A percentile compares a stretch with the other conserved stretches of the same genome.
phyloP scores from a whole-genome alignment of 257 asterid species.

The Penstemon barbatus region DNA sequence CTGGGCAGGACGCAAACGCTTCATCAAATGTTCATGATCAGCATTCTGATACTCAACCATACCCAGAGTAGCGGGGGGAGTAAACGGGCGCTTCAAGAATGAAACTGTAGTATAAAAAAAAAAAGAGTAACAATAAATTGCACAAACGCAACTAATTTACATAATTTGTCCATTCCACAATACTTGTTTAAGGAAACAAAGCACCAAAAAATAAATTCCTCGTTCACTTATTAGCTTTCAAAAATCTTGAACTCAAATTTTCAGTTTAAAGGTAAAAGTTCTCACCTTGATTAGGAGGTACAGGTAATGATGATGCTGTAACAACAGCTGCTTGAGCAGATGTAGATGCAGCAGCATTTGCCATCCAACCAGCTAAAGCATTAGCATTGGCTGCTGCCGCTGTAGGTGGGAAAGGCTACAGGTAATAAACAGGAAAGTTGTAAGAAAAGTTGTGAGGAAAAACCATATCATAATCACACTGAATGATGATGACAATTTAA shows the following conservation, averaged over 20 bases:
- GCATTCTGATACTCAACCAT: constrained; percentile 81
- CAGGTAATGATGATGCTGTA: constrained; percentile 86
- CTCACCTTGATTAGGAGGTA: constrained; percentile 83
- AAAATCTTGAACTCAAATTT: constrained; percentile 21
- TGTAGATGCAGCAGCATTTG: constrained; percentile 89
- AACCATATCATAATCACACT: background rate
- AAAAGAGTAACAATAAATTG: constrained; percentile 4
- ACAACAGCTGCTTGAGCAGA: constrained; percentile 98
- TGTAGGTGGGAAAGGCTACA: constrained; percentile 90
- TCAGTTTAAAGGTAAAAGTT: constrained; percentile 10
- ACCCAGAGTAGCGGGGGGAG: constrained; percentile 92
- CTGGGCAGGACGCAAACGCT: constrained; percentile 86
- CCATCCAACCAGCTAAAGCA: constrained; percentile 99
- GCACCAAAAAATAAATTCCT: background rate
- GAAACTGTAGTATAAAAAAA: constrained; percentile 50
- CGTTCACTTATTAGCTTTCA: constrained; percentile 6
- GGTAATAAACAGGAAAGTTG: constrained; percentile 23
- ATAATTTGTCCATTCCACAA: background rate
- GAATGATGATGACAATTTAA: constrained; percentile 17
- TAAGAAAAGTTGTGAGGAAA: constrained; percentile 1
- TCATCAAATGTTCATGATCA: constrained; percentile 90
- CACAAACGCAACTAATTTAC: constrained; percentile 14
- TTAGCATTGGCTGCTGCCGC: constrained; percentile 82
- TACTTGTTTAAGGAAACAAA: background rate
- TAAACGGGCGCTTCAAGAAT: constrained; percentile 81